Conservation (phyloP, 164 flowering plant species). For the Warburgia ugandensis region DNA sequence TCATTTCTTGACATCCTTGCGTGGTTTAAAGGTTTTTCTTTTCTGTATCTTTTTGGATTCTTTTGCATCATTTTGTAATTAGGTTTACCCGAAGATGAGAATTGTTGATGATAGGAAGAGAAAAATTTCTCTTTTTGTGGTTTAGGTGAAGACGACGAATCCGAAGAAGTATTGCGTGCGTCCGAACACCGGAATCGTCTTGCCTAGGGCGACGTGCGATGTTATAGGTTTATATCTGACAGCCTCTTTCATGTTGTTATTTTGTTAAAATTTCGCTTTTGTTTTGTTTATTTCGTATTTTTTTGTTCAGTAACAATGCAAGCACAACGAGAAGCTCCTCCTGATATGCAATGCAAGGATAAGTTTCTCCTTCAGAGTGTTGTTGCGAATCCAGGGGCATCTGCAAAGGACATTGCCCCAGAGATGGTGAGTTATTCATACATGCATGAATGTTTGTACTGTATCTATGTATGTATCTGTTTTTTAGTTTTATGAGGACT, state of each 20-base stretch:
- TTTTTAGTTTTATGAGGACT: too few species aligned
- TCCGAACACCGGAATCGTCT: slow-evolving; percentile 73
- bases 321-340: slow-evolving; percentile 60
- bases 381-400: slow-evolving; percentile 39
- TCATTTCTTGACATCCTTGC: neutral
- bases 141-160: slow-evolving; percentile 85
- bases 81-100: neutral
- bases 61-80: neutral
- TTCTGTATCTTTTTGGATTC: slow-evolving; percentile 8
- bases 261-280: neutral
- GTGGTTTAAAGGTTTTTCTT: too few species aligned
- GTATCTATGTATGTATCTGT: too few species aligned
- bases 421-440: slow-evolving; percentile 48
- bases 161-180: slow-evolving; percentile 83
- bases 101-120: neutral
- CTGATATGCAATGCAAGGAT: slow-evolving; percentile 76
- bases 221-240: slow-evolving; percentile 37
- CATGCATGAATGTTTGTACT: too few species aligned
- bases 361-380: slow-evolving; percentile 78
- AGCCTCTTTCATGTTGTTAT: neutral
- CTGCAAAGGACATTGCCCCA: slow-evolving; percentile 52
- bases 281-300: neutral
- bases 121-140: neutral
- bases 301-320: slow-evolving; percentile 61
- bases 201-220: slow-evolving; percentile 55